phyloP scores from a whole-genome alignment of 2,329 filamentous ascomycete species.

The Cadophora malorum region DNA sequence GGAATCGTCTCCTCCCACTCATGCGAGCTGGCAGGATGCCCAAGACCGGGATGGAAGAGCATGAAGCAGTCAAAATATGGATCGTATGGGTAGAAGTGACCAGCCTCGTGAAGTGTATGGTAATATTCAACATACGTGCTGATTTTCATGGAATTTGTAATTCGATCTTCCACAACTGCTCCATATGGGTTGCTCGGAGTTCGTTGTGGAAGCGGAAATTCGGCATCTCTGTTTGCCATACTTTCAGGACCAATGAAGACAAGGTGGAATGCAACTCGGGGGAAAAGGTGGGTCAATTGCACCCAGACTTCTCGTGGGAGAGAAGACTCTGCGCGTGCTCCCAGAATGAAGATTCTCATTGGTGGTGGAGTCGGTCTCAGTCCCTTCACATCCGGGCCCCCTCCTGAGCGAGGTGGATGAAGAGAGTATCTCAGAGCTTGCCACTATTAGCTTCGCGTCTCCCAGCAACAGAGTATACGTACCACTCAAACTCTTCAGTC shows the following conservation, averaged over 20 bases:
- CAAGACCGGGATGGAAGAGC: slow-evolving; percentile 94
- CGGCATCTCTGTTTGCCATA: slow-evolving; percentile 91
- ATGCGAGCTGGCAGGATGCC: slow-evolving; percentile 89
- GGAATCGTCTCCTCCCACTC: slow-evolving; percentile 95
- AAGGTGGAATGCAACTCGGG: slow-evolving; percentile 86
- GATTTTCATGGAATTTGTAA: slow-evolving; percentile 91
- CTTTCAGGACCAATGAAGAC: slow-evolving; percentile 96
- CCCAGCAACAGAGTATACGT: slow-evolving; percentile 47
- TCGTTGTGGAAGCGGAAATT: slow-evolving; percentile 88
- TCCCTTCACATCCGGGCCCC: slow-evolving; percentile 75
- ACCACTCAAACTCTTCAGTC: slow-evolving; percentile 93
- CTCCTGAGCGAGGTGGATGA: slow-evolving; percentile 83
- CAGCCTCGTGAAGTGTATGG: slow-evolving; percentile 91
- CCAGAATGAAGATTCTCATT: slow-evolving; percentile 89
- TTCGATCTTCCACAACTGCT: slow-evolving; percentile 88
- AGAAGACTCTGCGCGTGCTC: slow-evolving; percentile 96
- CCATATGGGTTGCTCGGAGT: slow-evolving; percentile 90
- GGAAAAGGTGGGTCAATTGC: slow-evolving; percentile 93
- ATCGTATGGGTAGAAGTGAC: slow-evolving; percentile 92
- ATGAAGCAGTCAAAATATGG: slow-evolving; percentile 99
- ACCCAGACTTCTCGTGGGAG: slow-evolving; percentile 93
- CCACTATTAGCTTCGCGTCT: slow-evolving; percentile 31
- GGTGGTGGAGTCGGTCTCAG: slow-evolving; percentile 85
- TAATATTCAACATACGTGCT: slow-evolving; percentile 98
- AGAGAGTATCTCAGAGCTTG: slow-evolving; percentile 89